These are phyloP conservation scores for Colletotrichum liriopes DNA, from an alignment of 2,329 filamentous ascomycete species.

Conservation along the genomic window DNA sequence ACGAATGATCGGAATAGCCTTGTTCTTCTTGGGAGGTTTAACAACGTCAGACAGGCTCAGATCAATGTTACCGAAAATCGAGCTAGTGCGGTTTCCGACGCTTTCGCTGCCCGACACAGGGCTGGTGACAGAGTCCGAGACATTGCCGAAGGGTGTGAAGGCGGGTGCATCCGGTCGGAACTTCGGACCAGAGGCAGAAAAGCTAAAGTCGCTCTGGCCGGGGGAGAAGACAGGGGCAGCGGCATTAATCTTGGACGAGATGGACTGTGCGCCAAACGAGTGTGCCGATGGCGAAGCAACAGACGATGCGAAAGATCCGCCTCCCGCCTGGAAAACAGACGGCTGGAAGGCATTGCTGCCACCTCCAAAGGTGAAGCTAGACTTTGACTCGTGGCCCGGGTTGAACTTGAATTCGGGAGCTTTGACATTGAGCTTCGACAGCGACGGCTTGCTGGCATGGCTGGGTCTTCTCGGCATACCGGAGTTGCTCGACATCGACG, in stretches of 20 bases:
- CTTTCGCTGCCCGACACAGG: constrained; percentile 63
- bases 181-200: constrained; percentile 76
- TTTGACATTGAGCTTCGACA: constrained; percentile 88
- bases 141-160: constrained; percentile 76
- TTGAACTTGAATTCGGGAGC: constrained; percentile 92
- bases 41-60: constrained; percentile 73
- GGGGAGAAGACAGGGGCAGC: constrained; percentile 82
- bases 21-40: constrained; percentile 80
- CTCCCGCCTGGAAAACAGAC: constrained; percentile 60
- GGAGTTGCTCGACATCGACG: constrained; percentile 56
- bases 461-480: constrained; percentile 59
- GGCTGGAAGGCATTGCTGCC: constrained; percentile 64
- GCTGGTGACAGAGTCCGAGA: constrained; percentile 65
- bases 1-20: constrained; percentile 85
- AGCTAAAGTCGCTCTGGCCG: constrained; percentile 75
- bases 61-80: constrained; percentile 81
- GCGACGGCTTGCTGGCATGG: constrained; percentile 79
- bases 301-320: constrained; percentile 50
- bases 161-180: constrained; percentile 84
- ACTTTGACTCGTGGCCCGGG: constrained; percentile 66
- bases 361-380: constrained; percentile 66
- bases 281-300: constrained; percentile 53
- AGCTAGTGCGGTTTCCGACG: constrained; percentile 58
- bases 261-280: constrained; percentile 59
- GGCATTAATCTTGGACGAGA: constrained; percentile 75